phyloP scores from a whole-genome alignment of 2,329 filamentous ascomycete species.

The Chrysosporium queenslandicum region DNA sequence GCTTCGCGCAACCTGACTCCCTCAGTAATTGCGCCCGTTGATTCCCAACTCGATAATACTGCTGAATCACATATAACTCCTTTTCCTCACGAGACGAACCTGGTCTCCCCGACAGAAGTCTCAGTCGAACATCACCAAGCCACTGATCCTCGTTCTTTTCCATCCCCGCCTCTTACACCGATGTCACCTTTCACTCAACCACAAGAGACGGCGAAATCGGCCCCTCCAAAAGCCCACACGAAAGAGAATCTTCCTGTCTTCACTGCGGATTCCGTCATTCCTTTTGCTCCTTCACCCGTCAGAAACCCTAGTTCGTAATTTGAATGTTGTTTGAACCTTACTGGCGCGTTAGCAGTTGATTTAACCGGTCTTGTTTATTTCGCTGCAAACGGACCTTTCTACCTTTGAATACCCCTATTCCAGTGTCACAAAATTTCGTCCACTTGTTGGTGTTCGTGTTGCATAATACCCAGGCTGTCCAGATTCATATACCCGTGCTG shows the following conservation, averaged over 20 bases:
- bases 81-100: not conserved
- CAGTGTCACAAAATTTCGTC: not conserved
- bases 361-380: not conserved
- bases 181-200: constrained; percentile 11
- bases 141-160: constrained; percentile 1
- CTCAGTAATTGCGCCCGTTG: not conserved
- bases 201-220: constrained; percentile 23
- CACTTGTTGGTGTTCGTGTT: not conserved
- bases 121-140: not conserved
- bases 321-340: not conserved
- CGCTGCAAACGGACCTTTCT: too few species aligned
- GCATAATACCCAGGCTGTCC: constrained; percentile 5
- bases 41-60: not conserved
- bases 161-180: constrained; percentile 15
- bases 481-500: too few species aligned
- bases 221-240: constrained; percentile 27
- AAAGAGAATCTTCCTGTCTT: constrained; percentile 42
- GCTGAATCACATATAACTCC: constrained; percentile 4
- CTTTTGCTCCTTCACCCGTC: constrained; percentile 27
- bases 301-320: not conserved
- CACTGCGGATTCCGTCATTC: constrained; percentile 37
- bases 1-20: not conserved
- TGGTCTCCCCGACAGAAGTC: not conserved
- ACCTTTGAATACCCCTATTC: not conserved
- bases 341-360: not conserved